A percentile compares a stretch with the other conserved stretches of the same genome.
Evolutionary conservation across 148 eudicot species (phyloP).

Genomic region (Rhododendron ferrugineum): DNA sequence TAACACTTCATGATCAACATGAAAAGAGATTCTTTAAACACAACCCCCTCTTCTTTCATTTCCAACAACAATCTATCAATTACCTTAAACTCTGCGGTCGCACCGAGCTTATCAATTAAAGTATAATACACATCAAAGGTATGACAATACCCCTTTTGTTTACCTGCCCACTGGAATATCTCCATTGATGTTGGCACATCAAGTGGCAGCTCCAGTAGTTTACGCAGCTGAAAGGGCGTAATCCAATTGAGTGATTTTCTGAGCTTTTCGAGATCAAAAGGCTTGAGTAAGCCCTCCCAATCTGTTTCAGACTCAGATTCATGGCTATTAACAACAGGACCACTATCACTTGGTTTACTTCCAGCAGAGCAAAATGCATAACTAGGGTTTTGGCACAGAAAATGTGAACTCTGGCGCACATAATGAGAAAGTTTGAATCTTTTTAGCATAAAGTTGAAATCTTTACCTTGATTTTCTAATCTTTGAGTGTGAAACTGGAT

Average conservation of each 20-base stretch:
- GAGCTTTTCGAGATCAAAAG: constrained; percentile 74
- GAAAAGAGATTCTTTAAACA: constrained; percentile 63
- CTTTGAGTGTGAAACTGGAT: background rate
- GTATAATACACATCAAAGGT: constrained; percentile 75
- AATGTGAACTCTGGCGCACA: constrained; percentile 23
- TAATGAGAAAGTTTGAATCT: constrained; percentile 21
- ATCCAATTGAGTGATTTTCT: constrained; percentile 53
- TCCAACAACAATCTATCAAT: constrained; percentile 64
- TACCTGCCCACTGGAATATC: constrained; percentile 67
- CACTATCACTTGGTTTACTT: constrained; percentile 10
- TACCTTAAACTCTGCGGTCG: constrained; percentile 52
- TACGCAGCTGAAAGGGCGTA: constrained; percentile 65
- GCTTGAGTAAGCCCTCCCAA: constrained; percentile 78
- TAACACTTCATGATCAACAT: constrained; percentile 72
- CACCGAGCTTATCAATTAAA: constrained; percentile 66
- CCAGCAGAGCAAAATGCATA: constrained; percentile 28
- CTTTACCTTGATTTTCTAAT: background rate
- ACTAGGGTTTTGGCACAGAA: constrained; percentile 13
- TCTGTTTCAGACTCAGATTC: constrained; percentile 44
- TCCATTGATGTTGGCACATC: constrained; percentile 74
- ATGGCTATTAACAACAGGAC: background rate
- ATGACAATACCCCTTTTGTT: constrained; percentile 70
- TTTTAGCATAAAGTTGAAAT: constrained; percentile 37
- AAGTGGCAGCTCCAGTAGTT: constrained; percentile 70
- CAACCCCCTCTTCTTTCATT: constrained; percentile 75